Conservation (phyloP, 2,329 filamentous ascomycete species). For the Fusarium sp. region DNA sequence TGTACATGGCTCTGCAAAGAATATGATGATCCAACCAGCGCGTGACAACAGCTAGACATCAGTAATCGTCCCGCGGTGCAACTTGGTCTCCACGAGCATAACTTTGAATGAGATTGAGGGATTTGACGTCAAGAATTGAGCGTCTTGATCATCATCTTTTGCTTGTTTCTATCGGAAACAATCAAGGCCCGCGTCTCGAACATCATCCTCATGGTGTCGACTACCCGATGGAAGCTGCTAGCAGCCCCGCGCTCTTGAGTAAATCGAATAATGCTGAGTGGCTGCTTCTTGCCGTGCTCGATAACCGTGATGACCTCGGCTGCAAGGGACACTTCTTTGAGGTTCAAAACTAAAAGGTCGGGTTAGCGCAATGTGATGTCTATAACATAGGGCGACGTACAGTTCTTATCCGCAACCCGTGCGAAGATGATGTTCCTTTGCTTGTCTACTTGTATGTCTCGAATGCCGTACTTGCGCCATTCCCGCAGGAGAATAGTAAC, state of each 20-base stretch:
- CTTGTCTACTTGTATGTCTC: slow-evolving; percentile 82
- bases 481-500: slow-evolving; percentile 79
- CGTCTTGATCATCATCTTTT: slow-evolving; percentile 79
- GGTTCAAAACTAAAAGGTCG: slow-evolving; percentile 71
- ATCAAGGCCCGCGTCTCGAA: slow-evolving; percentile 74
- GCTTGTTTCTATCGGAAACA: slow-evolving; percentile 73
- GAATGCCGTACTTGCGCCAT: slow-evolving; percentile 85
- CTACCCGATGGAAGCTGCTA: slow-evolving; percentile 85
- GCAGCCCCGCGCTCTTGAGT: slow-evolving; percentile 93
- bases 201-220: slow-evolving; percentile 78
- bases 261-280: slow-evolving; percentile 84
- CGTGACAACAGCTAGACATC: not conserved
- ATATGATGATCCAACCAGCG: slow-evolving; percentile 21
- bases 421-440: slow-evolving; percentile 82
- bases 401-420: slow-evolving; percentile 79
- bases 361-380: slow-evolving; percentile 36
- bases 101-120: not conserved
- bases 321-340: slow-evolving; percentile 90
- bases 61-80: not conserved
- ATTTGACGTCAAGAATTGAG: slow-evolving; percentile 59
- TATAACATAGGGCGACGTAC: slow-evolving; percentile 62
- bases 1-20: slow-evolving; percentile 25
- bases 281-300: slow-evolving; percentile 81
- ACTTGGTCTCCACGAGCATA: not conserved
- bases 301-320: slow-evolving; percentile 90